Evolutionary conservation across 306 rosid genomes (phyloP).

Genomic region (Abrus precatorius): DNA sequence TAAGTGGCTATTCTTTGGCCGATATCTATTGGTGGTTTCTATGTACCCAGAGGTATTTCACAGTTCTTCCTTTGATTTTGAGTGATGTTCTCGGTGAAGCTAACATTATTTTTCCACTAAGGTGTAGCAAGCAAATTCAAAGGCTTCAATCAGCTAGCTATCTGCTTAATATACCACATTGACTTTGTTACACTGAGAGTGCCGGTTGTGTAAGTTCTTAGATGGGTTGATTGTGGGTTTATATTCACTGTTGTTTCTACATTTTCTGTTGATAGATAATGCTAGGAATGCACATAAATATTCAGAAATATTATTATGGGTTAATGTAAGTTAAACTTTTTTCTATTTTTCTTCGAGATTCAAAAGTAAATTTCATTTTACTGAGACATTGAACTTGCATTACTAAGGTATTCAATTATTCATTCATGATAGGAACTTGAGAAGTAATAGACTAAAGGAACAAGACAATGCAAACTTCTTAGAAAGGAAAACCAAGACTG

Average conservation of each 20-base stretch:
- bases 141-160: neutral
- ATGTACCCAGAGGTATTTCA: neutral
- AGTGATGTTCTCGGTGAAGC: neutral
- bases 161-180: neutral
- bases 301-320: neutral
- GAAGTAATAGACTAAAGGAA: constrained; percentile 21
- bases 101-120: constrained; percentile 6
- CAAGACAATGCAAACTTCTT: neutral
- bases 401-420: neutral
- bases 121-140: neutral
- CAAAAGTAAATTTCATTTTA: constrained; percentile 3
- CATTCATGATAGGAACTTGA: neutral
- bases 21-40: constrained; percentile 2
- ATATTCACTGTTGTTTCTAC: neutral
- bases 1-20: neutral
- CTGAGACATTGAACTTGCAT: neutral
- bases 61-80: constrained; percentile 12
- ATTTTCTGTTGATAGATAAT: neutral
- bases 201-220: neutral
- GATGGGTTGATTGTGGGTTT: neutral
- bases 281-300: neutral
- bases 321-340: neutral
- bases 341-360: neutral
- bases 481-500: neutral
- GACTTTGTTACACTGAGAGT: neutral